These are phyloP conservation scores for Ustilago shanxiensis DNA, from an alignment of 1,284 basidiomycete genomes.

Conservation along the genomic window DNA sequence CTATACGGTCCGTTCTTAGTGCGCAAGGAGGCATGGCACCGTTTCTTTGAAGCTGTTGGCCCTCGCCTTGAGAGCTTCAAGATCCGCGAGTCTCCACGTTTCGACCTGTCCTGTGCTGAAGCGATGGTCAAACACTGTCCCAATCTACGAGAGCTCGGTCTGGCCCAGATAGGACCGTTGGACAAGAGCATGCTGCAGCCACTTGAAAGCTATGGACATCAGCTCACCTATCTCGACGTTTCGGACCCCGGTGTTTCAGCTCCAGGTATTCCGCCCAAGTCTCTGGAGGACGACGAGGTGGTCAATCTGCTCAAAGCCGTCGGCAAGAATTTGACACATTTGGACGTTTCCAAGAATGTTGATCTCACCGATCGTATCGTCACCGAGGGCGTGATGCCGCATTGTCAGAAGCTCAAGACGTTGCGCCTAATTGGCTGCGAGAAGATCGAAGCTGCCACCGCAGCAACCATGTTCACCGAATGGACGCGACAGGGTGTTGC, in stretches of 20 bases:
- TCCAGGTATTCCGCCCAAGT: conserved; percentile 69
- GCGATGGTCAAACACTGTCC: conserved; percentile 78
- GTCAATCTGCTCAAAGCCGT: conserved; percentile 75
- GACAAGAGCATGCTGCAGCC: conserved; percentile 61
- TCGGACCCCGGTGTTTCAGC: conserved; percentile 73
- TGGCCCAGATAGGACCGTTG: conserved; percentile 82
- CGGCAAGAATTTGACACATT: conserved; percentile 74
- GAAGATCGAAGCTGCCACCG: conserved; percentile 72
- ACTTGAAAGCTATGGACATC: conserved; percentile 71
- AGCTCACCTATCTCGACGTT: conserved; percentile 76
- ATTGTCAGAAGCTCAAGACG: conserved; percentile 74
- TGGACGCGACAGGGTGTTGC: conserved; percentile 21
- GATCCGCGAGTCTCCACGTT: conserved; percentile 83
- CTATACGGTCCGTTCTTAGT: conserved; percentile 92
- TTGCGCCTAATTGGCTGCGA: conserved; percentile 77
- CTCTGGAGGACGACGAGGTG: conserved; percentile 76
- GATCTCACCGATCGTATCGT: conserved; percentile 76
- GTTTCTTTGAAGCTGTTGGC: conserved; percentile 79
- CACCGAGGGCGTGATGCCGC: conserved; percentile 75
- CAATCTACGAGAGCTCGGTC: conserved; percentile 78
- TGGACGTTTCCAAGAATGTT: conserved; percentile 78
- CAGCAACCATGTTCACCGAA: conserved; percentile 43
- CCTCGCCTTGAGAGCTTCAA: conserved; percentile 79
- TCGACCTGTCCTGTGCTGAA: conserved; percentile 80
- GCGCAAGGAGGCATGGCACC: conserved; percentile 80